Conservation (phyloP, 805 yeast genomes). For the Candida ponderosae region DNA sequence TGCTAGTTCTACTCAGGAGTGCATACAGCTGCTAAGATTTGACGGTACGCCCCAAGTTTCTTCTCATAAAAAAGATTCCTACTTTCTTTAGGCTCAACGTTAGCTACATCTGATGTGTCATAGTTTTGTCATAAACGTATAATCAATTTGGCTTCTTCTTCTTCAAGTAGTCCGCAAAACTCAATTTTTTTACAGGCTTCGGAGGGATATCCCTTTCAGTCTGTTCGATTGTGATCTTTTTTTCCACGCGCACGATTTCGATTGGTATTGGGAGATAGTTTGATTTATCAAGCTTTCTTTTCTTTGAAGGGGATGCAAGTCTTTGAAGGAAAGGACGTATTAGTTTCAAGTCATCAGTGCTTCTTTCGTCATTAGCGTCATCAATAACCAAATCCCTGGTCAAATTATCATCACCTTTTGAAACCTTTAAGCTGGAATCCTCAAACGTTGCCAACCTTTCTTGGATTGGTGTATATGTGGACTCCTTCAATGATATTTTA, state of each 20-base stretch:
- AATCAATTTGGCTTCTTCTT: constrained; percentile 25
- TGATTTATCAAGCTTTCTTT: constrained; percentile 2
- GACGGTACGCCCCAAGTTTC: too few relatives aligned
- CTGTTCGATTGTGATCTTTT: not conserved
- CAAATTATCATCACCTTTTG: constrained; percentile 2
- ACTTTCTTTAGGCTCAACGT: too few relatives aligned
- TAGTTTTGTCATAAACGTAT: too few relatives aligned
- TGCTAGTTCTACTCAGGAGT: too few relatives aligned
- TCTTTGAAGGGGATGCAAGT: constrained; percentile 9
- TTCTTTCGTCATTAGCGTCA: not conserved
- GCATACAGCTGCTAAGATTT: too few relatives aligned
- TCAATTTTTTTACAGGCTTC: constrained; percentile 45
- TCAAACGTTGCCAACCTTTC: constrained; percentile 21
- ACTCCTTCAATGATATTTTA: constrained; percentile 25
- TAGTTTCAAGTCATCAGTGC: not conserved
- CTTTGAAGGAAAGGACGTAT: not conserved
- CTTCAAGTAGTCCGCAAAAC: constrained; percentile 71
- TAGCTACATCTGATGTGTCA: too few relatives aligned
- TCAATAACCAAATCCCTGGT: not conserved
- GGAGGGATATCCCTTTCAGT: constrained; percentile 1
- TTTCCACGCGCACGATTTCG: constrained; percentile 6
- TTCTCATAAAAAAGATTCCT: too few relatives aligned
- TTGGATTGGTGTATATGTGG: constrained; percentile 22
- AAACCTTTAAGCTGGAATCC: constrained; percentile 10
- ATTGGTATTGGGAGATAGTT: constrained; percentile 20